phyloP scores from a whole-genome alignment of 164 flowering plant genomes.

The Cinnamomum micranthum region DNA sequence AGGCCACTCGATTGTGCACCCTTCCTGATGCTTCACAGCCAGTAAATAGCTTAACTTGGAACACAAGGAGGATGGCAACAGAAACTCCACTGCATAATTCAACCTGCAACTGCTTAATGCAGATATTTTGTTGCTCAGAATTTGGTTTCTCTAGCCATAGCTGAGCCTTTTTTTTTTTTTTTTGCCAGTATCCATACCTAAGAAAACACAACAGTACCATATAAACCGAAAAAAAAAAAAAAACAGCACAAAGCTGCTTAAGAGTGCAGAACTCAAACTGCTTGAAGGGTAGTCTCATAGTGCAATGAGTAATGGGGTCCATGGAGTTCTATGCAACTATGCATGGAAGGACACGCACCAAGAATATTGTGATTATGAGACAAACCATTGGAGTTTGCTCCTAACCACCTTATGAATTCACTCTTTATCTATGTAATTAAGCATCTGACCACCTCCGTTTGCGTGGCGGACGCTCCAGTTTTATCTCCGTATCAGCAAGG shows the following conservation, averaged over 20 bases:
- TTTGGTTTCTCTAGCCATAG: slow-evolving; percentile 22
- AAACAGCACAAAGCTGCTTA: not conserved
- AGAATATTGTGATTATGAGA: not conserved
- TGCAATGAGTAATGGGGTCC: not conserved
- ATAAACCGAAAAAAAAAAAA: slow-evolving; percentile 16
- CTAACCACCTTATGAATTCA: no score
- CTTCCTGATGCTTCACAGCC: not conserved
- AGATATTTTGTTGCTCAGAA: no score
- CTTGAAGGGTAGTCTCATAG: not conserved
- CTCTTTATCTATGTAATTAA: not conserved
- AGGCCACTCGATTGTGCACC: not conserved
- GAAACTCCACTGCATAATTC: slow-evolving; percentile 5
- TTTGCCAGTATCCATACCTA: slow-evolving; percentile 21
- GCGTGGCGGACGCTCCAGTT: slow-evolving; percentile 88
- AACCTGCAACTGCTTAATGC: not conserved
- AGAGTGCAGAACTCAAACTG: not conserved
- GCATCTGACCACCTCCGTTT: slow-evolving; percentile 60
- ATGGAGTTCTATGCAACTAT: not conserved
- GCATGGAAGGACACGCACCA: slow-evolving; percentile 7
- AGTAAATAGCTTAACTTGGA: not conserved
- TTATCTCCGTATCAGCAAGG: slow-evolving; percentile 51
- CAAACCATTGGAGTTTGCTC: not conserved
- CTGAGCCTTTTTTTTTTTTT: not conserved
- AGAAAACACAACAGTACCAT: slow-evolving; percentile 8
- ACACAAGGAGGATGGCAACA: not conserved